Conservation (phyloP, 495 filamentous ascomycete species). For the Podospora sp. region DNA sequence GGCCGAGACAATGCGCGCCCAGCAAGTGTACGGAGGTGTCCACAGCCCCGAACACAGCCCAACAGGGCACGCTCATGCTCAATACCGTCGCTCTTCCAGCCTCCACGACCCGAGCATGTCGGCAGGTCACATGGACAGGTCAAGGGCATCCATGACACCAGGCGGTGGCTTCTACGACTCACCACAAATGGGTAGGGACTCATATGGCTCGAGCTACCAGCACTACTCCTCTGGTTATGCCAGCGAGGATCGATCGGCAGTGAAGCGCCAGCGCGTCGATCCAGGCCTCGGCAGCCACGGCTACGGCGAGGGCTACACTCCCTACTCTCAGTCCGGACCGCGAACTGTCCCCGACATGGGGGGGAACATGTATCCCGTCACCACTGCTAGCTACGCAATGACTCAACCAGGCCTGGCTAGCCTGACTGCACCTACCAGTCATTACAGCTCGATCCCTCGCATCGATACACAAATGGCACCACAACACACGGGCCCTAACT, state of each 20-base stretch:
- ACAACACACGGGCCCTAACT: slow-evolving; percentile 5
- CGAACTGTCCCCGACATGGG: slow-evolving; percentile 18
- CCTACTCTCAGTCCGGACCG: slow-evolving; percentile 11
- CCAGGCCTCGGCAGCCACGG: slow-evolving; percentile 3
- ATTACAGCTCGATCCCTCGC: slow-evolving; percentile 10
- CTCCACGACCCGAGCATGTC: slow-evolving; percentile 23
- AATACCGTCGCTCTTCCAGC: slow-evolving; percentile 26
- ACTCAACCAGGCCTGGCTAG: slow-evolving; percentile 5
- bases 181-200: slow-evolving; percentile 29
- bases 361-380: slow-evolving; percentile 9
- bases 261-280: slow-evolving; percentile 29
- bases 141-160: slow-evolving; percentile 27
- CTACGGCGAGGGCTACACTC: neutral
- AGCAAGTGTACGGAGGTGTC: slow-evolving; percentile 18
- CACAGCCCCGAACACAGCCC: slow-evolving; percentile 33
- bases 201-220: slow-evolving; percentile 23
- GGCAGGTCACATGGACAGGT: slow-evolving; percentile 21
- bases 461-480: slow-evolving; percentile 12
- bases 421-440: slow-evolving; percentile 1
- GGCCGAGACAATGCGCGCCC: slow-evolving; percentile 21
- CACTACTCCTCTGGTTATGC: slow-evolving; percentile 22
- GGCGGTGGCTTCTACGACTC: slow-evolving; percentile 32
- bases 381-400: slow-evolving; percentile 11
- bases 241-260: slow-evolving; percentile 19
- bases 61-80: slow-evolving; percentile 21